These are phyloP conservation scores for Ophiostoma montium DNA, from an alignment of 2,329 filamentous ascomycete genomes.

Conservation along the genomic window DNA sequence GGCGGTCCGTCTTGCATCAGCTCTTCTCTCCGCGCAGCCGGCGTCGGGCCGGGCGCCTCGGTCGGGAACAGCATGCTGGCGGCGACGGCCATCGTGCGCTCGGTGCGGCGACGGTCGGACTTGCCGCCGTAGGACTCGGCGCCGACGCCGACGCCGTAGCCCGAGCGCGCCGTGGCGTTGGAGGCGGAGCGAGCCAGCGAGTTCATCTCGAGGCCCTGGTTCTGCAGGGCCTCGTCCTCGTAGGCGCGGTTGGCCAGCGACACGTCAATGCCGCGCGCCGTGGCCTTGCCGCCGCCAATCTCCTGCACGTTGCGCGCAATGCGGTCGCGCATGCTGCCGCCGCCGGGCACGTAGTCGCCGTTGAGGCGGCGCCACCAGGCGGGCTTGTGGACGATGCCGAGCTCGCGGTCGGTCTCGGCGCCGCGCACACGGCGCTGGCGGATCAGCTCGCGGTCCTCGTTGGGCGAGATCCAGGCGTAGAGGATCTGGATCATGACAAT, in stretches of 20 bases:
- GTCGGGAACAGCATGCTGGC: slow-evolving; percentile 35
- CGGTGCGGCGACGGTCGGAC: slow-evolving; percentile 29
- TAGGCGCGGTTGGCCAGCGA: slow-evolving; percentile 20
- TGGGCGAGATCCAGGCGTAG: slow-evolving; percentile 47
- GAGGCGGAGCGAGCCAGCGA: slow-evolving; percentile 14
- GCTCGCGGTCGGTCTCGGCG: slow-evolving; percentile 39
- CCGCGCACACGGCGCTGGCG: slow-evolving; percentile 46
- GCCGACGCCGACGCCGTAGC: slow-evolving; percentile 13
- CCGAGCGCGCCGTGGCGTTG: background rate
- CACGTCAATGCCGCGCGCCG: slow-evolving; percentile 26
- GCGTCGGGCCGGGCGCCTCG: slow-evolving; percentile 15
- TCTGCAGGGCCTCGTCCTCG: slow-evolving; percentile 7
- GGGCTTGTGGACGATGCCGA: slow-evolving; percentile 47
- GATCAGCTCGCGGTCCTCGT: slow-evolving; percentile 57
- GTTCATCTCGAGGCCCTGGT: slow-evolving; percentile 19
- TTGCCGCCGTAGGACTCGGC: slow-evolving; percentile 25
- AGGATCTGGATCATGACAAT: slow-evolving; percentile 40
- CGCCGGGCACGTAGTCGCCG: slow-evolving; percentile 25
- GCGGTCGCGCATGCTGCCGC: slow-evolving; percentile 33
- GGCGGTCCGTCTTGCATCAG: slow-evolving; percentile 30
- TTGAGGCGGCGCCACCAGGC: slow-evolving; percentile 50
- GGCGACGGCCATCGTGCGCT: slow-evolving; percentile 29
- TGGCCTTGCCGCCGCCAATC: slow-evolving; percentile 34
- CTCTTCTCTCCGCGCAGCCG: slow-evolving; percentile 24
- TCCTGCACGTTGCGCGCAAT: slow-evolving; percentile 41